phyloP scores from a whole-genome alignment of 2,329 filamentous ascomycete species.

The Aspergillus vadensis region DNA sequence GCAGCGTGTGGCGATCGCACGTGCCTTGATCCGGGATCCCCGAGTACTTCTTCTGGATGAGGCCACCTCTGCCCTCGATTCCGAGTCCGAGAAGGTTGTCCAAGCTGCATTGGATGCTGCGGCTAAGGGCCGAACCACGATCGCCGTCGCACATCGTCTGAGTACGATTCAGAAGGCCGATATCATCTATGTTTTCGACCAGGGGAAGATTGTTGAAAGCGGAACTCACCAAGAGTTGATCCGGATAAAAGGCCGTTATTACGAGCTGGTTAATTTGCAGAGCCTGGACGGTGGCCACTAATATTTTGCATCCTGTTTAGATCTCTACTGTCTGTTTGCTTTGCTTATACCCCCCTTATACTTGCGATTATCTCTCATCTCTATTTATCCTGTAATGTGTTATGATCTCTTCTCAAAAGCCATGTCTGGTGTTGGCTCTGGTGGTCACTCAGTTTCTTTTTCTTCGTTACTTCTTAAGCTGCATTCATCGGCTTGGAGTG shows the following conservation, averaged over 20 bases:
- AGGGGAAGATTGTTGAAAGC: conserved; percentile 79
- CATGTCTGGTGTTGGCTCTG: conserved; percentile 1
- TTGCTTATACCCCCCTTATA: not conserved
- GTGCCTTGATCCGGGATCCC: conserved; percentile 86
- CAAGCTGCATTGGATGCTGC: conserved; percentile 79
- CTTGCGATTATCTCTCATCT: conserved; percentile 6
- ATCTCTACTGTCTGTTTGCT: conserved; percentile 6
- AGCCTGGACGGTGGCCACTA: conserved; percentile 64
- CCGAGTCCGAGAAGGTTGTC: conserved; percentile 54
- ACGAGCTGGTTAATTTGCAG: conserved; percentile 78
- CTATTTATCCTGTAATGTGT: not conserved
- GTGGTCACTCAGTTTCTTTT: not conserved
- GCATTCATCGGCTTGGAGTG: not conserved
- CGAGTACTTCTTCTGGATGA: conserved; percentile 84
- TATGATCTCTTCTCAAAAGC: not conserved
- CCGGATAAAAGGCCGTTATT: conserved; percentile 70
- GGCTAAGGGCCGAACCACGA: conserved; percentile 81
- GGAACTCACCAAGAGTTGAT: conserved; percentile 77
- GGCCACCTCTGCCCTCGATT: conserved; percentile 61
- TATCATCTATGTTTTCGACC: conserved; percentile 94
- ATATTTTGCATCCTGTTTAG: conserved; percentile 12
- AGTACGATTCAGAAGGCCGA: conserved; percentile 95
- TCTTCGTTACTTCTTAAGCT: not conserved
- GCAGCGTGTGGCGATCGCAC: conserved; percentile 89
- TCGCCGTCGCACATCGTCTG: conserved; percentile 89